A percentile compares a stretch with the other conserved stretches of the same genome.
phyloP scores from a whole-genome alignment of 1,284 basidiomycete genomes.

The Coniophora puteana region DNA sequence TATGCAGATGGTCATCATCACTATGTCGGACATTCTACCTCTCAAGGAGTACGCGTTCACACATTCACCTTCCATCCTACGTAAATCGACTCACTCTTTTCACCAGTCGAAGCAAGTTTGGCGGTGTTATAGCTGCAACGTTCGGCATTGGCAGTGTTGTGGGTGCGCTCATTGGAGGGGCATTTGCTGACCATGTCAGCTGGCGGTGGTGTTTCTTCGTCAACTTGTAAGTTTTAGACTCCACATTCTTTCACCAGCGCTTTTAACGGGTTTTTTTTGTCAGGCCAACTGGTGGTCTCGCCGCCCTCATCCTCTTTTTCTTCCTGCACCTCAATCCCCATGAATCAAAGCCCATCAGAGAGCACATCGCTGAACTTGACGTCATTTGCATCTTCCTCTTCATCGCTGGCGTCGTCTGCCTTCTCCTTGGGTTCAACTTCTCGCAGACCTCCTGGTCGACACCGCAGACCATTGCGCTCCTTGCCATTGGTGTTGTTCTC shows the following conservation, averaged over 20 bases:
- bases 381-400: constrained; percentile 72
- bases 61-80: neutral
- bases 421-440: constrained; percentile 83
- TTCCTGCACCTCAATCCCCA: constrained; percentile 84
- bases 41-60: constrained; percentile 58
- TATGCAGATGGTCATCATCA: constrained; percentile 64
- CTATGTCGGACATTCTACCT: constrained; percentile 77
- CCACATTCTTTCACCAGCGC: neutral
- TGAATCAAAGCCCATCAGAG: constrained; percentile 47
- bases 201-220: constrained; percentile 84
- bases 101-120: constrained; percentile 68
- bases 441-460: constrained; percentile 57
- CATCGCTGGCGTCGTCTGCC: constrained; percentile 66
- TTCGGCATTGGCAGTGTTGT: constrained; percentile 81
- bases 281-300: constrained; percentile 75
- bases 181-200: constrained; percentile 65
- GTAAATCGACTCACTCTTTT: constrained; percentile 8
- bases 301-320: constrained; percentile 68
- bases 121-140: constrained; percentile 70
- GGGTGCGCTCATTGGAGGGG: constrained; percentile 75
- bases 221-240: constrained; percentile 51
- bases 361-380: constrained; percentile 72
- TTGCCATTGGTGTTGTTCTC: constrained; percentile 64
- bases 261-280: constrained; percentile 5
- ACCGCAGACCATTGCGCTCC: constrained; percentile 65